phyloP scores from a whole-genome alignment of 106 monocot genomes.

The Iris macrosiphon region DNA sequence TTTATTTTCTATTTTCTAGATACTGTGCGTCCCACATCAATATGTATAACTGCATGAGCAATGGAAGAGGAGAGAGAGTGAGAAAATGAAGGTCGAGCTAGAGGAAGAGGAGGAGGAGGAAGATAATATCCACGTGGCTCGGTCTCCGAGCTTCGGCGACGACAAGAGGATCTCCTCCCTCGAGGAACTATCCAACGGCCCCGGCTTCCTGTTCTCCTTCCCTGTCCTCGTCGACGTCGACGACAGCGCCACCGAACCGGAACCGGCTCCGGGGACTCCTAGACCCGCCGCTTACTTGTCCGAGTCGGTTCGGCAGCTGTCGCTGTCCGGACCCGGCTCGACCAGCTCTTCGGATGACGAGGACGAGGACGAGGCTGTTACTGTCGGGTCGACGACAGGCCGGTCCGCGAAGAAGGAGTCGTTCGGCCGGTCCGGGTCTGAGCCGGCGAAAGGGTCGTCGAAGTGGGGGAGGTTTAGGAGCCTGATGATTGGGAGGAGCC shows the following conservation, averaged over 20 bases:
- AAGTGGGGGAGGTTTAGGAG: constrained; percentile 36
- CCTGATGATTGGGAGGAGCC: constrained; percentile 36
- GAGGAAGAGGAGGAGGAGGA: not conserved
- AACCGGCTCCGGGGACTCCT: not conserved
- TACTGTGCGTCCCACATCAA: not conserved
- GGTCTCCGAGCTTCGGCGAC: not conserved
- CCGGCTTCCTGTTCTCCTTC: constrained; percentile 48
- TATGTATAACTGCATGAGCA: not conserved
- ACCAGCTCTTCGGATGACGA: constrained; percentile 23
- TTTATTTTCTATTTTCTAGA: too few relatives aligned
- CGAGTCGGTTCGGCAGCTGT: not conserved
- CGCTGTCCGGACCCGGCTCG: constrained; percentile 14
- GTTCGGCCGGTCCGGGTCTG: constrained; percentile 12
- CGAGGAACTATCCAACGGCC: constrained; percentile 23
- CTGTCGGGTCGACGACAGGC: constrained; percentile 19
- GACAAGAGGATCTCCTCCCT: not conserved
- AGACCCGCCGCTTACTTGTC: not conserved
- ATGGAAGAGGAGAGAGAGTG: not conserved
- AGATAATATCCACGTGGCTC: not conserved
- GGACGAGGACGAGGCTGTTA: constrained; percentile 15
- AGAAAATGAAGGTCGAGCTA: not conserved
- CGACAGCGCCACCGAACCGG: not conserved
- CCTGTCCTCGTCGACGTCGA: constrained; percentile 8
- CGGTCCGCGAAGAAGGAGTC: constrained; percentile 30
- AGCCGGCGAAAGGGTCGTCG: not conserved